Conservation (phyloP, 495 filamentous ascomycete genomes). For the Podospora appendiculata region DNA sequence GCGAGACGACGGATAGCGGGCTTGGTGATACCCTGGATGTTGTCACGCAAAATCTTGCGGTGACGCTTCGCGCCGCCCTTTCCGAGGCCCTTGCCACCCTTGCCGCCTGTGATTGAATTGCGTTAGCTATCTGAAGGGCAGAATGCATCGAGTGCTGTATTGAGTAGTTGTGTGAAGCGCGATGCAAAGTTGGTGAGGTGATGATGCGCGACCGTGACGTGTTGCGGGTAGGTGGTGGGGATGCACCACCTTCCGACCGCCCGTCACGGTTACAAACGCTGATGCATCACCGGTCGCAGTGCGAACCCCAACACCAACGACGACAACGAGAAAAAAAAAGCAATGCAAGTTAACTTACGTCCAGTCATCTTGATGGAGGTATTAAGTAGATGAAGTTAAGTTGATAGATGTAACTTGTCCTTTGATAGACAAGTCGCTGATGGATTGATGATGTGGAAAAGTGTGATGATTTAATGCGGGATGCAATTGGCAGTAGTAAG, state of each 20-base stretch:
- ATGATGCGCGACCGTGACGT: background rate
- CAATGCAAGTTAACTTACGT: constrained; percentile 60
- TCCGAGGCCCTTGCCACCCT: constrained; percentile 82
- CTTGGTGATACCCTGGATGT: constrained; percentile 99
- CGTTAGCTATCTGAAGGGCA: constrained; percentile 14
- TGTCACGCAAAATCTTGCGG: constrained; percentile 98
- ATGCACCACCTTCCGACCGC: background rate
- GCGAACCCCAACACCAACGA: constrained; percentile 5
- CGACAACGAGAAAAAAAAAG: constrained; percentile 10
- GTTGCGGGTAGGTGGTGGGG: background rate
- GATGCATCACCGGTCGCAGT: background rate
- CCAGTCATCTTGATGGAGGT: constrained; percentile 74
- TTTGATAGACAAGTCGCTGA: constrained; percentile 16
- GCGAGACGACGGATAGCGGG: constrained; percentile 99
- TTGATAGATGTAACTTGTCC: constrained; percentile 20
- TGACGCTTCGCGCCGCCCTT: constrained; percentile 92
- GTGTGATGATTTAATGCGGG: constrained; percentile 5
- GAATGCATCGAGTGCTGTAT: background rate
- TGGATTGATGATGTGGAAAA: constrained; percentile 16
- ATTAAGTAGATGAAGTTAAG: constrained; percentile 16
- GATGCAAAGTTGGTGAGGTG: background rate
- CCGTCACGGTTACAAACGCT: constrained; percentile 11
- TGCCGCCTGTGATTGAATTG: constrained; percentile 50
- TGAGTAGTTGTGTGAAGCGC: background rate
- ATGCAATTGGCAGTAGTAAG: background rate